Percentiles rank a stretch among this genome's conserved stretches.
Conservation (phyloP, 2,329 filamentous ascomycete genomes). For the Aspergillus tamarii region DNA sequence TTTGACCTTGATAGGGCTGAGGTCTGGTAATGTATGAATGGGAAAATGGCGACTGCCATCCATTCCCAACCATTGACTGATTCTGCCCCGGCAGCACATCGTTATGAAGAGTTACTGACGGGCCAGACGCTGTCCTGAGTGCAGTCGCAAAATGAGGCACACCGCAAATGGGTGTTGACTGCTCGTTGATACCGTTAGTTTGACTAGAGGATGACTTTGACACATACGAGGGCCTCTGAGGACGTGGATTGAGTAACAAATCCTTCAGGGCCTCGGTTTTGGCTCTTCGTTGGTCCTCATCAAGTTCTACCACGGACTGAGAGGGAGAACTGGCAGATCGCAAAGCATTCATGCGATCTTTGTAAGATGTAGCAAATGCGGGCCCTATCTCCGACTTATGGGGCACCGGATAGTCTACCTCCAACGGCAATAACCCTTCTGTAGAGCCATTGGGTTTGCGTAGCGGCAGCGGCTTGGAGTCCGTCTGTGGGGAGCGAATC, state of each 20-base stretch:
- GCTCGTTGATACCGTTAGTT: constrained; percentile 22
- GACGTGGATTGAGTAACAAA: constrained; percentile 47
- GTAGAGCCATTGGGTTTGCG: constrained; percentile 51
- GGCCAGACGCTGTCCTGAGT: constrained; percentile 38
- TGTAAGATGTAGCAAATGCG: constrained; percentile 65
- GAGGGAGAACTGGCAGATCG: constrained; percentile 41
- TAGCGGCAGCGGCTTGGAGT: constrained; percentile 43
- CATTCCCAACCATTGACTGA: constrained; percentile 20
- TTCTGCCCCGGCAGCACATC: constrained; percentile 21
- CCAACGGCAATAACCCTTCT: constrained; percentile 66
- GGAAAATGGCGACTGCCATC: constrained; percentile 26
- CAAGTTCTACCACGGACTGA: constrained; percentile 29
- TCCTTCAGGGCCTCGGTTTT: constrained; percentile 52
- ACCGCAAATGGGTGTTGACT: constrained; percentile 20
- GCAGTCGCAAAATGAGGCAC: constrained; percentile 37
- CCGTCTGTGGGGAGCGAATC: constrained; percentile 56
- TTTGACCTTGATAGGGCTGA: constrained; percentile 29
- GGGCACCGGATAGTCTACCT: constrained; percentile 65
- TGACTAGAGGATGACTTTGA: constrained; percentile 30
- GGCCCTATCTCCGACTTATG: constrained; percentile 62
- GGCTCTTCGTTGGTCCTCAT: constrained; percentile 45
- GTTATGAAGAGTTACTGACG: constrained; percentile 30
- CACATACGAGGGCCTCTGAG: constrained; percentile 39
- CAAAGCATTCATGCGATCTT: constrained; percentile 50
- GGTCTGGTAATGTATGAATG: constrained; percentile 27